Conservation (phyloP, 371 early-diverging fungal species). For the Syncephalastrum sp. region DNA sequence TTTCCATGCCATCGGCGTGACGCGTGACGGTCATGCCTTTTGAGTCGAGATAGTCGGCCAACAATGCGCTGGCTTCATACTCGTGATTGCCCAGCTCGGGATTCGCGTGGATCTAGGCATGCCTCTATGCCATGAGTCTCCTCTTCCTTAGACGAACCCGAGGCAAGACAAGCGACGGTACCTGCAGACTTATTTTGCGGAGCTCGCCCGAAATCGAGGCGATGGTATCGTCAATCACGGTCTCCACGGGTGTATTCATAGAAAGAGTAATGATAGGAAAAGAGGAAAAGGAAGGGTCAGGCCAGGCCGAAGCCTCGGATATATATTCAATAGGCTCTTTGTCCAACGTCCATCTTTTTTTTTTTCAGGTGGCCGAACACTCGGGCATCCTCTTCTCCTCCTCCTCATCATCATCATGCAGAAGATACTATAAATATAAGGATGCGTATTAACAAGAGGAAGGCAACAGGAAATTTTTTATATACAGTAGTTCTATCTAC, state of each 20-base stretch:
- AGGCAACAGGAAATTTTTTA: neutral
- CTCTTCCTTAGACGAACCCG: too few species aligned
- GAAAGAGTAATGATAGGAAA: too few species aligned
- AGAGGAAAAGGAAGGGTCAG: neutral
- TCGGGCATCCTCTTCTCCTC: too few species aligned
- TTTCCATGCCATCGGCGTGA: constrained; percentile 55
- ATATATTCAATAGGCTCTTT: neutral
- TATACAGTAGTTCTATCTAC: constrained; percentile 1
- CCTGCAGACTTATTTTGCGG: constrained; percentile 53
- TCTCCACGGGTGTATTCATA: too few species aligned
- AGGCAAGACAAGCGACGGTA: constrained; percentile 3
- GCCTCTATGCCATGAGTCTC: too few species aligned
- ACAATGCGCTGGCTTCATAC: constrained; percentile 41
- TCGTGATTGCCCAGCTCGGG: constrained; percentile 67
- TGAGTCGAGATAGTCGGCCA: constrained; percentile 57
- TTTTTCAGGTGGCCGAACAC: too few species aligned
- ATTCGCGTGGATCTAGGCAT: constrained; percentile 54
- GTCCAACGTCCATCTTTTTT: neutral
- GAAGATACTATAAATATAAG: too few species aligned
- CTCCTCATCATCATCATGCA: too few species aligned
- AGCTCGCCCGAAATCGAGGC: constrained; percentile 37
- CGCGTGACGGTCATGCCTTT: constrained; percentile 57
- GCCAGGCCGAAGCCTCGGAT: neutral
- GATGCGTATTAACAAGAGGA: neutral
- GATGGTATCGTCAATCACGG: constrained; percentile 38